A percentile compares a stretch with the other conserved stretches of the same genome.
Evolutionary conservation across 768 basidiomycete genomes (phyloP).

Genomic region (Mrakia gelida): DNA sequence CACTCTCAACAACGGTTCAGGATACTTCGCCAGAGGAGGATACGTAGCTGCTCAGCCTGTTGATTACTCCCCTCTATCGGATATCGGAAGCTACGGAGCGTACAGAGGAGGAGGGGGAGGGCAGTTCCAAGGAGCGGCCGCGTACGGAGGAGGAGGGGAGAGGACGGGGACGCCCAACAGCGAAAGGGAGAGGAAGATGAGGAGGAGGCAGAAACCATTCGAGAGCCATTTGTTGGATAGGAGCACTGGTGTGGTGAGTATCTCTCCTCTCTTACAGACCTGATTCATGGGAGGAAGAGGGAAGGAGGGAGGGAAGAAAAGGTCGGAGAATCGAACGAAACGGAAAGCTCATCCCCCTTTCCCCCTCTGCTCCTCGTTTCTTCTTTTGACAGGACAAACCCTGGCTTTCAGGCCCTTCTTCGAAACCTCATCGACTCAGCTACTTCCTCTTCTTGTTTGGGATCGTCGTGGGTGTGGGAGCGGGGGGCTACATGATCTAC

Average conservation of each 20-base stretch:
- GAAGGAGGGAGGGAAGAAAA: too few species aligned
- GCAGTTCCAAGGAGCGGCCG: background rate
- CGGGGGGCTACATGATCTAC: slow-evolving; percentile 19
- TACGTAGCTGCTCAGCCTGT: background rate
- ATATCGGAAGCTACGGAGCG: background rate
- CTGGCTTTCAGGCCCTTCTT: background rate
- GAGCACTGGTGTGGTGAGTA: background rate
- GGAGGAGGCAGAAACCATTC: slow-evolving; percentile 9
- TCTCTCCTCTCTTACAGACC: background rate
- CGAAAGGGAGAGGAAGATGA: background rate
- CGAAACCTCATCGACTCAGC: background rate
- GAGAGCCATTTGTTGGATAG: slow-evolving; percentile 9
- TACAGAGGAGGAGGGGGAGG: background rate
- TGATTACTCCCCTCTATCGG: background rate
- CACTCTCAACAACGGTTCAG: background rate
- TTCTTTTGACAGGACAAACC: background rate
- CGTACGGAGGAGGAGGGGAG: background rate
- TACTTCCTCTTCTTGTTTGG: slow-evolving; percentile 22
- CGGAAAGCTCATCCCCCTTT: background rate
- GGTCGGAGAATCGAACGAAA: background rate
- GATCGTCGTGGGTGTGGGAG: slow-evolving; percentile 14
- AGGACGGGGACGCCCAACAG: background rate
- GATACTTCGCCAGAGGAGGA: background rate
- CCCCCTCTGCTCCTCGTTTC: too few species aligned
- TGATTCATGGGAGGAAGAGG: background rate